A percentile compares a stretch with the other conserved stretches of the same genome.
phyloP scores from a whole-genome alignment of 495 filamentous ascomycete species.

The Parathielavia appendiculata region DNA sequence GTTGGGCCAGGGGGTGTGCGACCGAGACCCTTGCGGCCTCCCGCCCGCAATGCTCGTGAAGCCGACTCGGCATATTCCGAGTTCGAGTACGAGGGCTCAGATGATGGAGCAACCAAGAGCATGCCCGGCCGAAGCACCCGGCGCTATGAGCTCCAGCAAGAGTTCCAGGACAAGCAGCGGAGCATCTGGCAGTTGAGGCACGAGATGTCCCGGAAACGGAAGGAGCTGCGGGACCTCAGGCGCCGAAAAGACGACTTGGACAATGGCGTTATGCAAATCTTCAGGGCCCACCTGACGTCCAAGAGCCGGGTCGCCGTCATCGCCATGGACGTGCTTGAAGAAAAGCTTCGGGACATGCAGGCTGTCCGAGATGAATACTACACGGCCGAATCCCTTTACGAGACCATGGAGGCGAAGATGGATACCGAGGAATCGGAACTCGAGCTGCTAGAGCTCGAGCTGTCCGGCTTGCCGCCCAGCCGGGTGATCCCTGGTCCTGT shows the following conservation, averaged over 20 bases:
- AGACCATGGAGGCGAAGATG: slow-evolving; percentile 23
- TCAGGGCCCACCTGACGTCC: slow-evolving; percentile 23
- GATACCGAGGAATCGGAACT: slow-evolving; percentile 22
- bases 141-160: slow-evolving; percentile 15
- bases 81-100: slow-evolving; percentile 15
- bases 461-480: slow-evolving; percentile 17
- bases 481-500: background rate
- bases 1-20: background rate
- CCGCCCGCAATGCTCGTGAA: background rate
- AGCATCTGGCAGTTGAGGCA: slow-evolving; percentile 14
- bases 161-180: slow-evolving; percentile 20
- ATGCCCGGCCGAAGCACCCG: background rate
- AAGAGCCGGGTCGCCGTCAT: slow-evolving; percentile 8
- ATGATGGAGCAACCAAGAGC: slow-evolving; percentile 3
- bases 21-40: background rate
- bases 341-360: slow-evolving; percentile 27
- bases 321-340: slow-evolving; percentile 8
- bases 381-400: slow-evolving; percentile 22
- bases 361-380: slow-evolving; percentile 25
- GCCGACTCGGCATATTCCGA: background rate
- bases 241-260: slow-evolving; percentile 22
- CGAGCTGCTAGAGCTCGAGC: slow-evolving; percentile 19
- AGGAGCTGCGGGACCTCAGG: slow-evolving; percentile 19
- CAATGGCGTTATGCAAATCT: slow-evolving; percentile 28
- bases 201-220: slow-evolving; percentile 21